Evolutionary conservation across 2,329 filamentous ascomycete species (phyloP).

Genomic region (Colletotrichum trifolii): DNA sequence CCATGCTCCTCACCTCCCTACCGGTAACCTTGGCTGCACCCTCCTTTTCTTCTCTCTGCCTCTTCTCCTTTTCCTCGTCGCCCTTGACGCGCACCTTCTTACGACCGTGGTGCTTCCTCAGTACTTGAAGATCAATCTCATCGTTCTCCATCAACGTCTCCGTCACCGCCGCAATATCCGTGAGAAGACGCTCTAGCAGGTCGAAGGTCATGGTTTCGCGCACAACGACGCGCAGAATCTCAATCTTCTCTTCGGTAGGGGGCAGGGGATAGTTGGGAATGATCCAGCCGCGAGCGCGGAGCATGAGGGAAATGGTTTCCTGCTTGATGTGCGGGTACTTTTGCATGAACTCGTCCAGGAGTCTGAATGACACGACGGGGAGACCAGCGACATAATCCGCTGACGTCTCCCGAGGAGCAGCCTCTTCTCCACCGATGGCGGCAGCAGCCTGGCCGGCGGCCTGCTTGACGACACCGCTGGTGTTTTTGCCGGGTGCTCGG

Average conservation of each 20-base stretch:
- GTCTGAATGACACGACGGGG: constrained; percentile 75
- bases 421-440: constrained; percentile 50
- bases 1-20: constrained; percentile 25
- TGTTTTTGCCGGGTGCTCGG: constrained; percentile 52
- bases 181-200: constrained; percentile 70
- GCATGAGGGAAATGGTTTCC: constrained; percentile 69
- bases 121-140: constrained; percentile 34
- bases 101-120: constrained; percentile 33
- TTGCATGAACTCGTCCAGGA: constrained; percentile 70
- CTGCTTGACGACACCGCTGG: constrained; percentile 22
- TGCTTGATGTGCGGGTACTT: constrained; percentile 73
- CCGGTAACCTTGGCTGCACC: constrained; percentile 6
- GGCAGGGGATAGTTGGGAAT: constrained; percentile 78
- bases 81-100: constrained; percentile 24
- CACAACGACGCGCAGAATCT: constrained; percentile 76
- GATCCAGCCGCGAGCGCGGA: constrained; percentile 76
- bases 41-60: constrained; percentile 9
- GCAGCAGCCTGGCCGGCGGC: constrained; percentile 48
- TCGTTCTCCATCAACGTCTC: constrained; percentile 64
- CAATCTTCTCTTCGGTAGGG: constrained; percentile 68
- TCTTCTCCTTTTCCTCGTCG: constrained; percentile 31
- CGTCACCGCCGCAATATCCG: constrained; percentile 70
- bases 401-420: constrained; percentile 53
- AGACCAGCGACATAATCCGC: constrained; percentile 73
- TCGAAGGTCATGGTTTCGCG: constrained; percentile 77